phyloP scores from a whole-genome alignment of 352 stramenopile species.

The Thalassiosira sp. region DNA sequence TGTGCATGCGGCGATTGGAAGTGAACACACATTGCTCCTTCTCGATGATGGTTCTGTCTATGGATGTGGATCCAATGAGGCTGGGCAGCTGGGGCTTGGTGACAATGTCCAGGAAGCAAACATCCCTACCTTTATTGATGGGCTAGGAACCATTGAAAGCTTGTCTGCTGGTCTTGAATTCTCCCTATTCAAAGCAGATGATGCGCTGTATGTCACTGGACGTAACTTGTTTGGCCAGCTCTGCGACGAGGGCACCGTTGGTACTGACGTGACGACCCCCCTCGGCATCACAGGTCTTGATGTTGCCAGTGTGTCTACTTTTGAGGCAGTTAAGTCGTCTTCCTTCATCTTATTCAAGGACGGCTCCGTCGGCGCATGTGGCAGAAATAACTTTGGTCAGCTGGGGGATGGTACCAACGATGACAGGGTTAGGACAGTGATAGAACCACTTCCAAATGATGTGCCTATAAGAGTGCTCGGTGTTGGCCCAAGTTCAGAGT shows the following conservation, averaged over 20 bases:
- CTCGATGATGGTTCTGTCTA: constrained; percentile 44
- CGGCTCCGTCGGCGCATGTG: constrained; percentile 47
- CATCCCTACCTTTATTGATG: constrained; percentile 35
- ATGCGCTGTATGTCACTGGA: constrained; percentile 44
- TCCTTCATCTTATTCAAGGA: constrained; percentile 58
- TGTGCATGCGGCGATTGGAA: constrained; percentile 36
- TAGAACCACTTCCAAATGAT: constrained; percentile 17
- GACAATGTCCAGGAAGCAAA: constrained; percentile 8
- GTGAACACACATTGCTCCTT: constrained; percentile 48
- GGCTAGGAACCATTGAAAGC: constrained; percentile 18
- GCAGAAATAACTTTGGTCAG: constrained; percentile 55
- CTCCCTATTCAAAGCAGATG: constrained; percentile 37
- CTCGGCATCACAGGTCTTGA: constrained; percentile 15
- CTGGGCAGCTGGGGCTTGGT: constrained; percentile 44
- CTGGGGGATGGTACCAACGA: constrained; percentile 42
- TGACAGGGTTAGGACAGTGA: constrained; percentile 37
- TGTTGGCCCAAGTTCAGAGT: constrained; percentile 43
- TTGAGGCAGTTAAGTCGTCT: constrained; percentile 34
- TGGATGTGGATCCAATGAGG: constrained; percentile 53
- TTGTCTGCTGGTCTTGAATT: constrained; percentile 37
- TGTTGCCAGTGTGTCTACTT: constrained; percentile 22
- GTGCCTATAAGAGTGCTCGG: constrained; percentile 30
- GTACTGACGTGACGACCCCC: constrained; percentile 29
- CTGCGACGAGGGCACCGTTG: constrained; percentile 6
- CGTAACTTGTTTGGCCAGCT: constrained; percentile 47